Percentiles rank a stretch among this genome's conserved stretches.
Evolutionary conservation across 768 basidiomycete genomes (phyloP).

Genomic region (Collybia sordida): DNA sequence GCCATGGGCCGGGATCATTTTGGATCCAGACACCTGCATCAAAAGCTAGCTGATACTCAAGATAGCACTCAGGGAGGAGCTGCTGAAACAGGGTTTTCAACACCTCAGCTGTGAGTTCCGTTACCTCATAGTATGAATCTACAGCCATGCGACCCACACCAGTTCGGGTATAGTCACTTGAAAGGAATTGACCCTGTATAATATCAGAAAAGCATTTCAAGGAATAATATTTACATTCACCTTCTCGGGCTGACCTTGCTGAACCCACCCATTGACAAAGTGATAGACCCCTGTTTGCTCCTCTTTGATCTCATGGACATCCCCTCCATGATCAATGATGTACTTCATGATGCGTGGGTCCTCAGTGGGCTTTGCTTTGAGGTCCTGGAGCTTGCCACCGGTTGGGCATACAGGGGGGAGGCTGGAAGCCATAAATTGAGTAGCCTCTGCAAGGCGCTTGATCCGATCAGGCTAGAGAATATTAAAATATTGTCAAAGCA

Average conservation of each 20-base stretch:
- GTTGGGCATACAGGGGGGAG: too few species aligned
- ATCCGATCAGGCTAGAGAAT: too few species aligned
- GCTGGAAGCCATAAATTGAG: too few species aligned
- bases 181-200: conserved; percentile 10
- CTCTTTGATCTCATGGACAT: too few species aligned
- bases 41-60: conserved; percentile 6
- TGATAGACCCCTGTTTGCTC: conserved; percentile 2
- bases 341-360: too few species aligned
- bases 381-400: too few species aligned
- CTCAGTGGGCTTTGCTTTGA: too few species aligned
- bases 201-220: background rate
- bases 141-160: background rate
- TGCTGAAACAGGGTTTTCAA: conserved; percentile 4
- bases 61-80: conserved; percentile 3
- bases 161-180: background rate
- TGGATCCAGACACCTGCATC: too few species aligned
- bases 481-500: too few species aligned
- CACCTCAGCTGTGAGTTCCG: background rate
- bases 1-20: conserved; percentile 9
- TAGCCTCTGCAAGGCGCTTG: too few species aligned
- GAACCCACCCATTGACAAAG: conserved; percentile 12
- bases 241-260: conserved; percentile 6
- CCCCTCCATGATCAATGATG: too few species aligned
- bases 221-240: background rate
- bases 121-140: conserved; percentile 1